Evolutionary conservation across 2,329 filamentous ascomycete species (phyloP), one percentile per base, ranked within the genome.

Genomic region (Verticillium zaregamsianum): DNA sequence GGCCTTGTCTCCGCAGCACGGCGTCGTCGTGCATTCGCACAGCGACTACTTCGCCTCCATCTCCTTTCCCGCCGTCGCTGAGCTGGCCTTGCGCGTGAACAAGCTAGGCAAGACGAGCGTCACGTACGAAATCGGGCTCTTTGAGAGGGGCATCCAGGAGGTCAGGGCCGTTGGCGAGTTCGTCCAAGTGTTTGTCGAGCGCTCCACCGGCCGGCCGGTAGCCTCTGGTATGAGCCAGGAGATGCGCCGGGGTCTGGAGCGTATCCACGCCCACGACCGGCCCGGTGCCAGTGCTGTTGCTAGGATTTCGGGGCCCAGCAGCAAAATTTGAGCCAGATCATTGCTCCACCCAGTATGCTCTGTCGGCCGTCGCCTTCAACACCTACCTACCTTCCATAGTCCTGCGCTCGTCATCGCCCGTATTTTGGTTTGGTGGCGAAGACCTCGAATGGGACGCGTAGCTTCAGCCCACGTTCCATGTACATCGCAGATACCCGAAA

Each of bases 81-180:
- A 97, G 68, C 81, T 97, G 5, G 91, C 88, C 1, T 76, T 98
- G 54, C 84, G 93, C 14, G 92, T 97, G 39, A 90, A 90, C 67
- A 93, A 90, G 74, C 82, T 98, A 8, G 93, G 93, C 4, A 90
- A 86, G 67, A 92, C 91, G 31, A 97, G 92, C 70, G 93, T 96
- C 9, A 91, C 87, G 14, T 98, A 97, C 71, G 94, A 98, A 72
- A 86, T 96, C 62, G 95, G 88, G 0, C 82, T 98, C 1, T 98
- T 97, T 70, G 88, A 92, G 71, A 82, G 85, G 63, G 91, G 89
- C 0, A 78, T 88, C 2, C 86, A 91, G 1, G 79, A 84, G 23
- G 91, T 95, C 11, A 92, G 90, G 71, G 92, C 92, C 12, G 92
- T 97, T 1, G 93, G 93, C 1, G 90, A 90, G 68, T 93, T 95